Conservation (phyloP, 306 rosid genomes). For the Pterocarpus santalinus region DNA sequence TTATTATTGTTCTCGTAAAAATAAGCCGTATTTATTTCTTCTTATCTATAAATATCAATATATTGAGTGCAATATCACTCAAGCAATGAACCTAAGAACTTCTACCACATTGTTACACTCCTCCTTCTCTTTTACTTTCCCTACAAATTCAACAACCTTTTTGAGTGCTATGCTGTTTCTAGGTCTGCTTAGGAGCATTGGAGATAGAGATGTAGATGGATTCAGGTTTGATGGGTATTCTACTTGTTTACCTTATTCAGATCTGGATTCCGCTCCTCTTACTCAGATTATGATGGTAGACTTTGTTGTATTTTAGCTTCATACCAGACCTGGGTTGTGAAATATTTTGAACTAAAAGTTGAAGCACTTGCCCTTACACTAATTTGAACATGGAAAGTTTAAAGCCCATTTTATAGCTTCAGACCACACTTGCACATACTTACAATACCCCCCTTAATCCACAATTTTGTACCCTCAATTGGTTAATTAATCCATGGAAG, state of each 20-base stretch:
- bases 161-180: background rate
- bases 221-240: background rate
- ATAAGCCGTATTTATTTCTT: too few species aligned
- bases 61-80: too few species aligned
- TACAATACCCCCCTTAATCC: background rate
- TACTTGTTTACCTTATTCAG: background rate
- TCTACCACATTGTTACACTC: too few species aligned
- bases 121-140: too few species aligned
- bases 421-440: background rate
- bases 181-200: background rate
- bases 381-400: constrained; percentile 11
- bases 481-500: background rate
- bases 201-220: background rate
- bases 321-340: background rate
- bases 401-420: background rate
- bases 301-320: background rate
- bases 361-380: background rate
- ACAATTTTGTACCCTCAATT: background rate
- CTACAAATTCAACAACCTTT: too few species aligned
- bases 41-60: too few species aligned
- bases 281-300: background rate
- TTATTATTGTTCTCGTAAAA: too few species aligned
- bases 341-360: background rate
- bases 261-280: constrained; percentile 2
- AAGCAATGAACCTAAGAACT: too few species aligned